These are phyloP conservation scores for Aspergillus amoenus DNA, from an alignment of 2,329 filamentous ascomycete genomes.

Conservation along the genomic window DNA sequence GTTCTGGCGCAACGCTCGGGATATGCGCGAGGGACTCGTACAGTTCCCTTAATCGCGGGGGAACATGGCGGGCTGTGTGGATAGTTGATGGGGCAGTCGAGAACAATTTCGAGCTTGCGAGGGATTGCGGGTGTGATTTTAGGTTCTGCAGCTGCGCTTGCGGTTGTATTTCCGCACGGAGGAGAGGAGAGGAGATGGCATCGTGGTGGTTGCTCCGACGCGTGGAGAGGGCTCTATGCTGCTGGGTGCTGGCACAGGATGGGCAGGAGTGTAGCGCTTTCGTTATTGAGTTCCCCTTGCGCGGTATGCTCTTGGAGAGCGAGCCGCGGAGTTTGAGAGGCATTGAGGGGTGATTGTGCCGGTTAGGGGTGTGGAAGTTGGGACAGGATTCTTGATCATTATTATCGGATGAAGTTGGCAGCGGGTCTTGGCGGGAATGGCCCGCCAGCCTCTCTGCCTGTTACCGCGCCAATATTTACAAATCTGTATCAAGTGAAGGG, in stretches of 20 bases:
- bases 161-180: neutral
- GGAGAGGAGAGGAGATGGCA: neutral
- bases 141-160: constrained; percentile 2
- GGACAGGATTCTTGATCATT: neutral
- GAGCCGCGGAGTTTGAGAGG: constrained; percentile 39
- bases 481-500: too few species aligned
- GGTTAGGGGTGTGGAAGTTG: neutral
- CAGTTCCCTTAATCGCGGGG: constrained; percentile 52
- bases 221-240: constrained; percentile 33
- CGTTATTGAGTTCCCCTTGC: constrained; percentile 21
- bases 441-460: neutral
- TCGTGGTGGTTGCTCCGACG: constrained; percentile 18
- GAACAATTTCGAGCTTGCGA: constrained; percentile 34
- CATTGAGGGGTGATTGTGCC: constrained; percentile 28
- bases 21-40: constrained; percentile 55
- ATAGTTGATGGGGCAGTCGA: constrained; percentile 42
- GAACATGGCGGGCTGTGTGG: constrained; percentile 56
- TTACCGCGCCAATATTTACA: neutral
- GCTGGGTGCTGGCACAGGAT: constrained; percentile 37
- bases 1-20: constrained; percentile 52
- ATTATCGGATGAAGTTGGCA: constrained; percentile 7
- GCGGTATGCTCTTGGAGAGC: constrained; percentile 35
- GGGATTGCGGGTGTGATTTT: constrained; percentile 26
- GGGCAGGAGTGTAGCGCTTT: constrained; percentile 38
- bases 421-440: constrained; percentile 17